Percentiles rank a stretch among this genome's conserved stretches.
These are phyloP conservation scores for Fomitopsis betulina DNA, from an alignment of 1,284 basidiomycete genomes.

Conservation along the genomic window DNA sequence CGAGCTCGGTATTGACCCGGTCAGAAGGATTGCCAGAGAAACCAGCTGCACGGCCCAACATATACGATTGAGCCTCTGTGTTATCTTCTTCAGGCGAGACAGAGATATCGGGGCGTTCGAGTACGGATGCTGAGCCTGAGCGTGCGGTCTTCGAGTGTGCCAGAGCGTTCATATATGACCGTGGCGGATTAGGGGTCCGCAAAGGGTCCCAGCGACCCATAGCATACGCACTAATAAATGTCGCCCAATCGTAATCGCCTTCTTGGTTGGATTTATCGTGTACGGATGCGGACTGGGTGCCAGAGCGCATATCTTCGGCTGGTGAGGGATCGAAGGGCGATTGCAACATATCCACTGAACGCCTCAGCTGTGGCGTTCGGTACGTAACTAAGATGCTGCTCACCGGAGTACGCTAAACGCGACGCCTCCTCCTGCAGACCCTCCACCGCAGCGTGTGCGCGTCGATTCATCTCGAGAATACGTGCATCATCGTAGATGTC, in stretches of 20 bases:
- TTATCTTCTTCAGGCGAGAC: slow-evolving; percentile 18
- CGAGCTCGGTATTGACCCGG: neutral
- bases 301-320: slow-evolving; percentile 20
- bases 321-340: slow-evolving; percentile 28
- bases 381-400: slow-evolving; percentile 6
- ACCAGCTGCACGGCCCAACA: neutral
- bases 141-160: slow-evolving; percentile 13
- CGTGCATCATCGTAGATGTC: slow-evolving; percentile 13
- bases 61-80: neutral
- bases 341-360: slow-evolving; percentile 20
- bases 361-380: neutral
- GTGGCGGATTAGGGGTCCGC: slow-evolving; percentile 65
- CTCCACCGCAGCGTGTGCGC: slow-evolving; percentile 23
- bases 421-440: slow-evolving; percentile 26
- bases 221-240: slow-evolving; percentile 74
- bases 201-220: slow-evolving; percentile 80
- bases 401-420: slow-evolving; percentile 23
- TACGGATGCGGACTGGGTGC: slow-evolving; percentile 15
- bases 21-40: neutral
- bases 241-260: slow-evolving; percentile 65
- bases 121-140: neutral
- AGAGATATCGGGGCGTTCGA: slow-evolving; percentile 11
- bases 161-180: slow-evolving; percentile 26
- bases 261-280: slow-evolving; percentile 19
- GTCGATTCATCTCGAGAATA: slow-evolving; percentile 25